Evolutionary conservation across 2,329 filamentous ascomycete species (phyloP), one percentile per base, ranked within the genome.

Genomic region (Paradendryphiella salina): DNA sequence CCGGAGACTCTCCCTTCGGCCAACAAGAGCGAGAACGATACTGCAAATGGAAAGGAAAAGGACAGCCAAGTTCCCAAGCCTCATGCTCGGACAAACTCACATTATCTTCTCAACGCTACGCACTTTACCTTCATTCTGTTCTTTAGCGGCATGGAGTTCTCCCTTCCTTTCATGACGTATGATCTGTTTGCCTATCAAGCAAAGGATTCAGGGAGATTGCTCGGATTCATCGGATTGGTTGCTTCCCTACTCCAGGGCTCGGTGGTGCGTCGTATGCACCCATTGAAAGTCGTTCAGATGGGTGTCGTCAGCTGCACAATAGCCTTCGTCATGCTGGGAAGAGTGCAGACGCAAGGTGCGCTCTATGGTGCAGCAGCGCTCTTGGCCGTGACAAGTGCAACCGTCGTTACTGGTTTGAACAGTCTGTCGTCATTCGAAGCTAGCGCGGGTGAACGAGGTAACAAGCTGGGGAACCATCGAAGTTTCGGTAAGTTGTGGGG

Each of bases 61-160:
- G 58, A 14, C 18, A 57, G 9, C 31, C 43, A 50, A 21, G 44
- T 63, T 31, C 61, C 52, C 21, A 62, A 60, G 41, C 64, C 60
- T 1, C 64, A 46, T 43, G 59, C 56, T 2, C 80, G 88, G 50
- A 96, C 90, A 3, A 97, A 97, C 75, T 90, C 88, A 3, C 90
- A 94, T 61, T 76, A 84, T 23, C 72, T 96, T 10, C 84, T 99
- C 38, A 96, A 96, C 70, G 76, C 87, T 1, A 86, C 90, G 0
- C 94, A 99, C 74, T 88, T 97, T 67, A 77, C 87, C 38, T 99
- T 99, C 74, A 85, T 99, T 52, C 85, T 99, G 10, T 96, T 96
- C 75, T 99, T 99, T 76, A 96, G 90, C 2, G 94, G 94, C 54
- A 93, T 99, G 88, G 94, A 99, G 71, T 97, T 96, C 73, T 96